Base-by-base conservation (phyloP, 2,329 filamentous ascomycete species). In the Paecilomyces sp. region DNA sequence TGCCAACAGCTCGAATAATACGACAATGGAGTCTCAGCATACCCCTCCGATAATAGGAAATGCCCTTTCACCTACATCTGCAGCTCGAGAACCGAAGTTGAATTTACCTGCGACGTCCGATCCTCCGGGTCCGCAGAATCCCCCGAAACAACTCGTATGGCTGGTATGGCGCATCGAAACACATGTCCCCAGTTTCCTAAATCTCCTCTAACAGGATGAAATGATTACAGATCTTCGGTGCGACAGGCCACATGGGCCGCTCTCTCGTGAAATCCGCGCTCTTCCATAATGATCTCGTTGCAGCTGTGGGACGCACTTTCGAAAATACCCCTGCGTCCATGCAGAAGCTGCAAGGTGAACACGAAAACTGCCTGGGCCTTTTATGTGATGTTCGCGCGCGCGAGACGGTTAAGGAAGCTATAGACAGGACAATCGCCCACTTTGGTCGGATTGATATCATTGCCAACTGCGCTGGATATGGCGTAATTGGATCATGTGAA, bases 241-340 rank as follows among this genome's bases (percentile, higher is more conserved):
- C 91, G 55, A 97, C 92, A n/a, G 94, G 94, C 59, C 94, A 99
- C 70, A 96, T 97, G 82, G 94, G 94, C 61, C 88, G 91, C 57
- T 95, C 90, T 7, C 85, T 97, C 22, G 90, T 93, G 61, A 93
- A 94, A 69, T 86, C 85, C 58, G 91, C 90, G 15, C 82, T 97
- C 24, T 81, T 85, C 15, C 89, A 91, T 67, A 88, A 89, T 66
- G 94, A 99, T 72, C 82, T 88, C 56, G 93, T 97, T 60, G 87
- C 88, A 2, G 91, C 91, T 6, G 92, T 97, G 9, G 94, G 94
- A 8, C 88, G 91, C 63, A 88, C 87, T 13, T 86, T 89, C 68
- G 90, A 96, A 76, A 90, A 90, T 60, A 88, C 81, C 28, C 82
- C 85, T 8, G 83, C 86, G 64, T 85, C 86, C 58, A 93, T 95